Percentiles rank a stretch among this genome's conserved stretches.
Evolutionary conservation across 768 basidiomycete species (phyloP).

Genomic region (Serendipita indica): DNA sequence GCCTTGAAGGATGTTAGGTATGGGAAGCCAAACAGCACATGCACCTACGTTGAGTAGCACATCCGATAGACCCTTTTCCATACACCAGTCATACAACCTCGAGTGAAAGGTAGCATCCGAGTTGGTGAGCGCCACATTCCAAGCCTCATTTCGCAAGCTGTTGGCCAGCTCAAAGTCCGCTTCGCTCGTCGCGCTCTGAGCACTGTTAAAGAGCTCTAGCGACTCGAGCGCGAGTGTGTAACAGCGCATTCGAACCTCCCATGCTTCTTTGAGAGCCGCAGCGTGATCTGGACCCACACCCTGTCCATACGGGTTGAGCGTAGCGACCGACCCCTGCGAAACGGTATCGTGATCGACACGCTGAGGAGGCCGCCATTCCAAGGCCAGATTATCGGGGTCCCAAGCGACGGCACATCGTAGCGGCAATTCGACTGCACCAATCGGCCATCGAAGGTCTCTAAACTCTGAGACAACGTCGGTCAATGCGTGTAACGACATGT

Average conservation of each 20-base stretch:
- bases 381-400: conserved; percentile 61
- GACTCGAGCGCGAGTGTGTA: conserved; percentile 78
- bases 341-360: neutral
- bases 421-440: conserved; percentile 77
- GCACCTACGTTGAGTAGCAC: conserved; percentile 70
- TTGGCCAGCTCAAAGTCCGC: conserved; percentile 19
- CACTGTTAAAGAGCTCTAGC: conserved; percentile 57
- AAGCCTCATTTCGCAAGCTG: conserved; percentile 43
- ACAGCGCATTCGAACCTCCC: conserved; percentile 50
- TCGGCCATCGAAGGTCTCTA: conserved; percentile 65
- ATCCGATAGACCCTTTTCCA: conserved; percentile 62
- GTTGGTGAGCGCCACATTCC: conserved; percentile 68
- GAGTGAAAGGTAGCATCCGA: conserved; percentile 92
- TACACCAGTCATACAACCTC: conserved; percentile 88
- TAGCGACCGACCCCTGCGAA: neutral
- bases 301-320: conserved; percentile 41
- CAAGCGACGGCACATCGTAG: conserved; percentile 64
- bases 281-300: conserved; percentile 37
- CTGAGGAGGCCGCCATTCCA: conserved; percentile 28
- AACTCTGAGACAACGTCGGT: conserved; percentile 83
- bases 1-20: conserved; percentile 34
- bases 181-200: conserved; percentile 28
- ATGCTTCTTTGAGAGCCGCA: conserved; percentile 42
- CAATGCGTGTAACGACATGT: conserved; percentile 69
- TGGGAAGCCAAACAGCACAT: conserved; percentile 12